These are phyloP conservation scores for Tuber magnatum DNA, from an alignment of 495 filamentous ascomycete species.

Conservation along the genomic window DNA sequence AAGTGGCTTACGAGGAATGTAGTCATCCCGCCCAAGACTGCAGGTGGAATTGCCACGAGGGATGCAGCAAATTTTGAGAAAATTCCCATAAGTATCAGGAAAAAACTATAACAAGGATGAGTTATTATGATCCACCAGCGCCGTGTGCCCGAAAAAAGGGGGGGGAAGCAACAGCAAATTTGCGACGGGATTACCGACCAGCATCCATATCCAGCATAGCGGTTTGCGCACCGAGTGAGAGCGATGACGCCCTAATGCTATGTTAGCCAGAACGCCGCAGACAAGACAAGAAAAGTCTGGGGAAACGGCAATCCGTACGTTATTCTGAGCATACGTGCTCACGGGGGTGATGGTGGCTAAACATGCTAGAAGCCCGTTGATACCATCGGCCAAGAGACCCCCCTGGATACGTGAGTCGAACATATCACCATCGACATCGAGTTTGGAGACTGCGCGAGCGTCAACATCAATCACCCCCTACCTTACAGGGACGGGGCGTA, in stretches of 20 bases:
- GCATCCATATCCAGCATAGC: constrained; percentile 69
- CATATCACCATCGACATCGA: constrained; percentile 68
- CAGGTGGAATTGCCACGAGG: constrained; percentile 68
- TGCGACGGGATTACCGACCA: constrained; percentile 42
- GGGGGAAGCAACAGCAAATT: not conserved
- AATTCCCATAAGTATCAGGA: constrained; percentile 71
- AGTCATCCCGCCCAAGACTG: constrained; percentile 88
- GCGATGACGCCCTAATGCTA: constrained; percentile 62
- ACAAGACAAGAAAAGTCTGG: not conserved
- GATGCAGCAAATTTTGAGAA: constrained; percentile 91
- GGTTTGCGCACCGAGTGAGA: constrained; percentile 80
- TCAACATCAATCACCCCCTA: constrained; percentile 37
- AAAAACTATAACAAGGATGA: constrained; percentile 55
- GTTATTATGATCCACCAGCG: not conserved
- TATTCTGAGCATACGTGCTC: constrained; percentile 77
- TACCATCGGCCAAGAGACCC: constrained; percentile 75
- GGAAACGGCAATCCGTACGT: constrained; percentile 43
- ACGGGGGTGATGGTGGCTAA: constrained; percentile 81
- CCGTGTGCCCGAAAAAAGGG: not conserved
- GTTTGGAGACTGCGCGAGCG: constrained; percentile 68
- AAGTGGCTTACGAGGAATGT: constrained; percentile 57
- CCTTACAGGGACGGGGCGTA: constrained; percentile 33
- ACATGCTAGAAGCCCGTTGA: constrained; percentile 72
- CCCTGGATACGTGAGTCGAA: constrained; percentile 91
- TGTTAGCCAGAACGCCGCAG: not conserved